Evolutionary conservation across 805 yeast genomes (phyloP).

Genomic region (Teunomyces cretensis): DNA sequence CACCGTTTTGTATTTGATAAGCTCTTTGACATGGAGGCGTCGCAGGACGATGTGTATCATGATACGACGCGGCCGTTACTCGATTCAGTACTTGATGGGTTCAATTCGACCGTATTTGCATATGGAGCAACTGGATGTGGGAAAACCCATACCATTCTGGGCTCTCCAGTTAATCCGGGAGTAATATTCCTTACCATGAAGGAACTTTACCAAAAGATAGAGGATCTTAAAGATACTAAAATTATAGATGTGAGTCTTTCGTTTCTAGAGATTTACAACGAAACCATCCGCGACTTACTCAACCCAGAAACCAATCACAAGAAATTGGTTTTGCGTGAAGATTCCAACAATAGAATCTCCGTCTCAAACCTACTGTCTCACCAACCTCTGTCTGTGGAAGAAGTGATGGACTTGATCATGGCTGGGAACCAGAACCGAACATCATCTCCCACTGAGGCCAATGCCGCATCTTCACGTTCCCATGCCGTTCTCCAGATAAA

Average conservation of each 20-base stretch:
- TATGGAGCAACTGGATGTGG: slow-evolving; percentile 99
- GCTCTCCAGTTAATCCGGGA: slow-evolving; percentile 72
- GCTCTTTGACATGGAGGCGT: slow-evolving; percentile 63
- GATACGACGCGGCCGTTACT: slow-evolving; percentile 70
- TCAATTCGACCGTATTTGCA: slow-evolving; percentile 89
- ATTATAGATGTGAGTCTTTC: slow-evolving; percentile 62
- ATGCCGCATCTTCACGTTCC: slow-evolving; percentile 85
- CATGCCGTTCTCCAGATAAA: slow-evolving; percentile 90
- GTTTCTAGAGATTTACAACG: slow-evolving; percentile 89
- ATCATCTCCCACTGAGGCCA: slow-evolving; percentile 86
- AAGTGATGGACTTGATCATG: slow-evolving; percentile 75
- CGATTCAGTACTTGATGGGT: slow-evolving; percentile 78
- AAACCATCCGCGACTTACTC: slow-evolving; percentile 77
- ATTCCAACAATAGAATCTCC: slow-evolving; percentile 58
- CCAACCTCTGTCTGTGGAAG: slow-evolving; percentile 59
- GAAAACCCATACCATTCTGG: slow-evolving; percentile 89
- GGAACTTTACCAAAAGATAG: slow-evolving; percentile 67
- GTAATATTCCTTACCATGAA: slow-evolving; percentile 75
- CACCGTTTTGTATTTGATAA: slow-evolving; percentile 81
- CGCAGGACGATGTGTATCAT: slow-evolving; percentile 67
- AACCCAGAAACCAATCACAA: slow-evolving; percentile 51
- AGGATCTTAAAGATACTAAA: slow-evolving; percentile 52
- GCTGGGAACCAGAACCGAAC: slow-evolving; percentile 76
- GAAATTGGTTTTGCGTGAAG: slow-evolving; percentile 67
- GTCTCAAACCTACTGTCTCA: slow-evolving; percentile 72